Conservation (phyloP, 2,329 filamentous ascomycete species). For the Colletotrichum camelliae region DNA sequence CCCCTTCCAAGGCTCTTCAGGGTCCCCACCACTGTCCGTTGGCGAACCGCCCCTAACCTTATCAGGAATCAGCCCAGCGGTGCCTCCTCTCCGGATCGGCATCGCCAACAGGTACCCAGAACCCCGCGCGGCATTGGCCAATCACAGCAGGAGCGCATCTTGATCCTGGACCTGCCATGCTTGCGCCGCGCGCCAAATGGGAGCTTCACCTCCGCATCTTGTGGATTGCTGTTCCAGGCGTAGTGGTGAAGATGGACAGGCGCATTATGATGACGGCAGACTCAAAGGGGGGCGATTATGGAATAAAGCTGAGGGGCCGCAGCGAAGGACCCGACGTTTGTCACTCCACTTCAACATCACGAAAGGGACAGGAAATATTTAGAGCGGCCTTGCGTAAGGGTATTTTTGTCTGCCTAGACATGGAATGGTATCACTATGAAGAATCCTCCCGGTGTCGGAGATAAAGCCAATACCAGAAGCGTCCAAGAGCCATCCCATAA, state of each 20-base stretch:
- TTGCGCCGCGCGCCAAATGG: background rate
- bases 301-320: background rate
- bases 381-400: slow-evolving; percentile 13
- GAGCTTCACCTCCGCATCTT: background rate
- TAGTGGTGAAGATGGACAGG: background rate
- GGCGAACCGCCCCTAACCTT: slow-evolving; percentile 17
- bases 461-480: slow-evolving; percentile 5
- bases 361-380: background rate
- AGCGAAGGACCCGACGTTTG: background rate
- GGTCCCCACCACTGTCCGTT: slow-evolving; percentile 15
- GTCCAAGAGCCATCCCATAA: slow-evolving; percentile 8
- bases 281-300: background rate
- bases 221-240: background rate
- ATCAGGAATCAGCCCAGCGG: slow-evolving; percentile 18
- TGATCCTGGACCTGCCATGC: background rate
- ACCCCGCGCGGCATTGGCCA: slow-evolving; percentile 18
- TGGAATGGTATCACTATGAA: slow-evolving; percentile 14
- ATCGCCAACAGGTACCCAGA: slow-evolving; percentile 5
- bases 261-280: background rate
- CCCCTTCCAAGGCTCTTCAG: slow-evolving; percentile 13
- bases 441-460: slow-evolving; percentile 1
- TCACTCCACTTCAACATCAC: background rate
- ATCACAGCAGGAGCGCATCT: slow-evolving; percentile 19
- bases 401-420: slow-evolving; percentile 10
- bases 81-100: slow-evolving; percentile 19